Evolutionary conservation across 192 early-diverging fungal species (phyloP).

Genomic region (Mortierella antarctica): DNA sequence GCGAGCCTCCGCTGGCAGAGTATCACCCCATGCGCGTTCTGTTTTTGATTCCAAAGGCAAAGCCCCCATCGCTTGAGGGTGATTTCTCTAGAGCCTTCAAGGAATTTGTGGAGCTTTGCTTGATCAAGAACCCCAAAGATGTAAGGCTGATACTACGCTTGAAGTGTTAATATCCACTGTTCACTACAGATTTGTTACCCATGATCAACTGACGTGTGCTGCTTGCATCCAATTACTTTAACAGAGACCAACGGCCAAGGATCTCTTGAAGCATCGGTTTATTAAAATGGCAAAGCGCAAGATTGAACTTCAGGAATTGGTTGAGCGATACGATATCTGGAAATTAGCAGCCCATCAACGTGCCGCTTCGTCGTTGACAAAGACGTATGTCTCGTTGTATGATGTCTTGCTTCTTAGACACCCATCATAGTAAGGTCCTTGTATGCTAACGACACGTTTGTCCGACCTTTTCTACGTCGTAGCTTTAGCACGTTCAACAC

Average conservation of each 20-base stretch:
- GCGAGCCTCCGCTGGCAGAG: constrained; percentile 93
- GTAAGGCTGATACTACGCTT: constrained; percentile 50
- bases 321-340: constrained; percentile 86
- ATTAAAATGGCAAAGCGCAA: constrained; percentile 86
- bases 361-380: constrained; percentile 43
- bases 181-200: background rate
- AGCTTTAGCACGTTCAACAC: constrained; percentile 52
- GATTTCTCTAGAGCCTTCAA: constrained; percentile 86
- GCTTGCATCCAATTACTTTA: background rate
- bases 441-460: background rate
- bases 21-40: constrained; percentile 95
- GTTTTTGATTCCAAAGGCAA: constrained; percentile 92
- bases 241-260: constrained; percentile 88
- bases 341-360: constrained; percentile 60
- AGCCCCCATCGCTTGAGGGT: constrained; percentile 86
- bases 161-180: constrained; percentile 2
- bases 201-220: background rate
- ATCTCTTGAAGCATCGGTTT: constrained; percentile 91
- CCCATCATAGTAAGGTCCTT: background rate
- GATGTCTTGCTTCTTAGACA: background rate
- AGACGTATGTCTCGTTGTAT: constrained; percentile 24
- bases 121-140: constrained; percentile 87
- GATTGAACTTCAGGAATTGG: constrained; percentile 83
- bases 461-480: background rate
- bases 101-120: constrained; percentile 90